Evolutionary conservation across 2,329 filamentous ascomycete species (phyloP), one percentile per base, ranked within the genome.

Genomic region (Penicillium expansum): DNA sequence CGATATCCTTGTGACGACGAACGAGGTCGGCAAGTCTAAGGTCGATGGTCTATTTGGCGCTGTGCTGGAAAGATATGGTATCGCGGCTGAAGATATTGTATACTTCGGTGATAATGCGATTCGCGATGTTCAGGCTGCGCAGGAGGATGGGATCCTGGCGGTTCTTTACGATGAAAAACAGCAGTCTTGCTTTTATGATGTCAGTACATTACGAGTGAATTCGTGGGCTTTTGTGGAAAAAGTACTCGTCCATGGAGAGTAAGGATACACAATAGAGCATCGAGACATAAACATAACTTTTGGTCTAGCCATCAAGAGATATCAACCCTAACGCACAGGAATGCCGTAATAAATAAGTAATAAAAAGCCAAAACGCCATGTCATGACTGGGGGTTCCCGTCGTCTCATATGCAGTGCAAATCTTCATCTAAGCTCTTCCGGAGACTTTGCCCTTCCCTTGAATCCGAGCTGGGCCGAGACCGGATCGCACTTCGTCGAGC

Each of bases 401-500:
- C 64, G 58, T 66, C 61, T 64, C 62, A 60, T 62, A 55, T 60
- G 55, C 61, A 58, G 45, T 51, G 52, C 32, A 59, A 43, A 48
- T 48, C 43, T 58, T 59, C 59, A 52, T 56, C 59, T 65, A 76
- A 42, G 67, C 73, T 55, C 65, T 69, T 35, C 72, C 71, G 41
- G 70, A 52, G 14, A 71, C 65, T 35, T 62, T 64, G 29, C 55
- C 47, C 30, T 62, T 44, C 16, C 35, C 59, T 20, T 65, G 68
- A 55, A 96, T 73, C 58, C 86, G 84, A 30, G 92, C 89, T 27
- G 90, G 89, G 0, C 93, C 93, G 55, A 97, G 75, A 7, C 86
- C 90, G 62, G 83, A 83, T 52, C 94, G 82, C 50, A 99, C 88
- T 76, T 97, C 93, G 63, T 97, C 94, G 58, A 97, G 79, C 79